Evolutionary conservation across 2,329 filamentous ascomycete genomes (phyloP).

Genomic region (Neonectria ditissima): DNA sequence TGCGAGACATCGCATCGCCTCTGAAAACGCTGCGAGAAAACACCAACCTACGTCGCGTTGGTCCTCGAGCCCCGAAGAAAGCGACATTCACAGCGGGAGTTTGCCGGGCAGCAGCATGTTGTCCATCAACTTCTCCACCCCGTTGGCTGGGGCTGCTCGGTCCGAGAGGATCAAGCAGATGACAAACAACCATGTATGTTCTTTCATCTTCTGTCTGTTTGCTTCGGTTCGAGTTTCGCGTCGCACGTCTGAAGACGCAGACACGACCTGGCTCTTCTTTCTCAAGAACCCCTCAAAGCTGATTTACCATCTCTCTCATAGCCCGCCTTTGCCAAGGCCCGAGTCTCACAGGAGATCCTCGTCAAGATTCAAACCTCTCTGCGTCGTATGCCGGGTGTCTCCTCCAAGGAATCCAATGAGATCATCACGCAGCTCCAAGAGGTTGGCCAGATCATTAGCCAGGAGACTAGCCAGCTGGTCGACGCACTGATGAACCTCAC

Average conservation of each 20-base stretch:
- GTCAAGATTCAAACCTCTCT: constrained; percentile 54
- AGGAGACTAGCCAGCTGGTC: constrained; percentile 54
- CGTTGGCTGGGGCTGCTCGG: constrained; percentile 52
- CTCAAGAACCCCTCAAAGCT: background rate
- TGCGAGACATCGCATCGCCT: background rate
- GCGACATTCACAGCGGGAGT: background rate
- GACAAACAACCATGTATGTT: constrained; percentile 53
- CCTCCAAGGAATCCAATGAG: constrained; percentile 50
- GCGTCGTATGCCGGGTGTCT: constrained; percentile 55
- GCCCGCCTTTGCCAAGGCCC: constrained; percentile 52
- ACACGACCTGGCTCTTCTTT: background rate
- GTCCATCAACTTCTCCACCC: constrained; percentile 55
- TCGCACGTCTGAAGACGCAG: background rate
- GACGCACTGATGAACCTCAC: constrained; percentile 52
- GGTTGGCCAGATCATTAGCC: constrained; percentile 52
- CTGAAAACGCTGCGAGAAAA: constrained; percentile 5
- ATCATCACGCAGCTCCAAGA: constrained; percentile 52
- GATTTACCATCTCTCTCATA: constrained; percentile 26
- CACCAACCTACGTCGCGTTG: constrained; percentile 9
- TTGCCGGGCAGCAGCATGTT: constrained; percentile 46
- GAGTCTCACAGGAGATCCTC: constrained; percentile 51
- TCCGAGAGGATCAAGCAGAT: constrained; percentile 53
- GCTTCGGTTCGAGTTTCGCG: background rate
- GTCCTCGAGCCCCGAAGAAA: constrained; percentile 6
- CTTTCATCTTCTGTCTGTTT: background rate